These are phyloP conservation scores for Euphorbia corollata DNA, from an alignment of 441 rosid species.

Conservation along the genomic window DNA sequence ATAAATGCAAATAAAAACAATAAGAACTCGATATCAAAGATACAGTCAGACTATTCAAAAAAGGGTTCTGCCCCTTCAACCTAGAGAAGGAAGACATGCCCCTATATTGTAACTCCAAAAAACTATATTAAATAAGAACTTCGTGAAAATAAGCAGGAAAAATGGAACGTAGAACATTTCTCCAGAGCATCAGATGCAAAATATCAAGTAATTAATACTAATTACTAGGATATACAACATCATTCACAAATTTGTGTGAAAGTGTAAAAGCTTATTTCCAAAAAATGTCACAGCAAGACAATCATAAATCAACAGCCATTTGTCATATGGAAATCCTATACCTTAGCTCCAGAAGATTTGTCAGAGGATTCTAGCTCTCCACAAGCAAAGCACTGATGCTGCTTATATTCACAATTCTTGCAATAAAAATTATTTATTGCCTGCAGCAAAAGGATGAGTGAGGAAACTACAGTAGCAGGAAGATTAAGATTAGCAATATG, in stretches of 20 bases:
- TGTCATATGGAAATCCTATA: constrained; percentile 26
- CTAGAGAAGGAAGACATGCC: neutral
- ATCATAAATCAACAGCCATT: neutral
- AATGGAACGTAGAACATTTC: too few relatives aligned
- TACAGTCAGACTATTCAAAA: neutral
- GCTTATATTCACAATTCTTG: constrained; percentile 66
- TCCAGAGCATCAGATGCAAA: neutral
- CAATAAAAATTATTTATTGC: constrained; percentile 51
- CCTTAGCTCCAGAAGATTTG: constrained; percentile 64
- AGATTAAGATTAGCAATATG: constrained; percentile 11
- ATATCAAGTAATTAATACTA: neutral
- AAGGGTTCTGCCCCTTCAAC: neutral
- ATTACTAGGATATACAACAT: neutral
- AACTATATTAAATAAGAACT: neutral
- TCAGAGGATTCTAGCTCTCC: constrained; percentile 74
- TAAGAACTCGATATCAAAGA: neutral
- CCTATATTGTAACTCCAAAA: neutral
- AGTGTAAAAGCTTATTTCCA: neutral
- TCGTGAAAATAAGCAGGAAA: too few relatives aligned
- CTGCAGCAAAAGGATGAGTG: constrained; percentile 33
- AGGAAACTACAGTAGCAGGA: constrained; percentile 10
- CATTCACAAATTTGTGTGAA: neutral
- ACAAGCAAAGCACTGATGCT: constrained; percentile 82
- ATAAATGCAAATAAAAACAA: neutral
- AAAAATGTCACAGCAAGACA: neutral